Evolutionary conservation across 176 grass and related monocot genomes (phyloP), one percentile per base, ranked within the genome.

Genomic region (Bonia amplexicaulis): DNA sequence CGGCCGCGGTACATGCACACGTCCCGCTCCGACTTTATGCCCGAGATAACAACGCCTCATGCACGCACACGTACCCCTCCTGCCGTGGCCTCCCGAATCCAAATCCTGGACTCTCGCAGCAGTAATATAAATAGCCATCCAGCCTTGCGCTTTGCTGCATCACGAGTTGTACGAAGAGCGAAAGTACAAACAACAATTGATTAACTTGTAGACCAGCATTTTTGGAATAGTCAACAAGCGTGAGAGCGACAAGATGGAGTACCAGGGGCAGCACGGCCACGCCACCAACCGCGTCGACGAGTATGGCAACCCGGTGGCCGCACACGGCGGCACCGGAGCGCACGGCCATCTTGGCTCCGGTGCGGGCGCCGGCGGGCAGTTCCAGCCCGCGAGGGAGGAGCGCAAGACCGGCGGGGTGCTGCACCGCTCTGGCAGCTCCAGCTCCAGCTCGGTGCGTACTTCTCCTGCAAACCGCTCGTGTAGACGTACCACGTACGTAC

Each of bases 391-490:
- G 12, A 89, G 80, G 51, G 89, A 84, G 40, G 66, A 88, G 6
- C 70, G 85, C 60, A 86, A 89, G 33, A 73, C 73, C 23, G 80
- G 75, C 45, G 84, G 69, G 17, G 11, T 87, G 25, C 89, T 80
- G 47, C 92, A 73, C 47, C 92, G 89, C 62, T 89, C 92, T 11
- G 86, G 85, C 29, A 88, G 77, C 57, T 88, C 87, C 86, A 82
- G 87, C 48, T 92, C 88, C 17, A 93, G 91, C 80, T 93, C 87
- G 70, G 91, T 93, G 44, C 14, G 14, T n/a, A 37, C 2, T 0
- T 66, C 4, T 10, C 19, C 44, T 2, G 31, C 2, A 3, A 33
- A 33, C 31, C 2, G 31, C 2, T 33, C 31, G 31, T 33, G 31
- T 33, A 33, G 31, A 33, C 31, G 2, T 33, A 33, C 31, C 31